Percentiles rank a stretch among this genome's conserved stretches.
phyloP scores from a whole-genome alignment of 2,329 filamentous ascomycete genomes.

The Pseudogymnoascus sp. region DNA sequence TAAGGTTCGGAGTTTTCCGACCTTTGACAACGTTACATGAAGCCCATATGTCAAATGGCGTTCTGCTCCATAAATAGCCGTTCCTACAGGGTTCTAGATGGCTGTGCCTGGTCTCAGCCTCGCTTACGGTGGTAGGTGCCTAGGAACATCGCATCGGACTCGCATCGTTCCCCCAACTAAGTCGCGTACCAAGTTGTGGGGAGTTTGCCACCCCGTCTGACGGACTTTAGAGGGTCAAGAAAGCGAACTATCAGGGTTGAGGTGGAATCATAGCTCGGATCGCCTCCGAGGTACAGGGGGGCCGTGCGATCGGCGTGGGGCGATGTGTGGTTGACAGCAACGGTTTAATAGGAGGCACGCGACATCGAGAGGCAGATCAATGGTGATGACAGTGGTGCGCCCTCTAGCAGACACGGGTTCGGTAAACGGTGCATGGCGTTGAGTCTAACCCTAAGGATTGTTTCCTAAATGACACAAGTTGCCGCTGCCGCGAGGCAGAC shows the following conservation, averaged over 20 bases:
- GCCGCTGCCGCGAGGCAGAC: not conserved
- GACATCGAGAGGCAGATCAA: not conserved
- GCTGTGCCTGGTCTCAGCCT: not conserved
- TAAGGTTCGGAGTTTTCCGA: too few relatives aligned
- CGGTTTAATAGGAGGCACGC: not conserved
- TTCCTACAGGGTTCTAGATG: conserved; percentile 41
- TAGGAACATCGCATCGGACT: not conserved
- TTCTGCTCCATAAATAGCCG: conserved; percentile 21
- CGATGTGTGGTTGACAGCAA: not conserved
- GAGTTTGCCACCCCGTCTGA: not conserved
- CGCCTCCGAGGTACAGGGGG: not conserved
- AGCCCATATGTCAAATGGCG: too few relatives aligned
- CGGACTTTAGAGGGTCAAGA: not conserved
- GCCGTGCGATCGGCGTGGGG: not conserved
- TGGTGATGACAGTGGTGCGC: not conserved
- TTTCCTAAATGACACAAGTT: not conserved
- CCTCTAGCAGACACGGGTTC: not conserved
- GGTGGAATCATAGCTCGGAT: not conserved
- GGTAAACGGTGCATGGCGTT: not conserved
- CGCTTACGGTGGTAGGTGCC: not conserved
- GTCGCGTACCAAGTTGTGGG: not conserved
- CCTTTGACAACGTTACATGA: too few relatives aligned
- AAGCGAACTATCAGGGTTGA: not conserved
- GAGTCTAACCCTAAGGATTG: not conserved
- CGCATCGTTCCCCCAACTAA: not conserved